Conservation (phyloP, 2,329 filamentous ascomycete species). For the Emericellopsis cladophorae region DNA sequence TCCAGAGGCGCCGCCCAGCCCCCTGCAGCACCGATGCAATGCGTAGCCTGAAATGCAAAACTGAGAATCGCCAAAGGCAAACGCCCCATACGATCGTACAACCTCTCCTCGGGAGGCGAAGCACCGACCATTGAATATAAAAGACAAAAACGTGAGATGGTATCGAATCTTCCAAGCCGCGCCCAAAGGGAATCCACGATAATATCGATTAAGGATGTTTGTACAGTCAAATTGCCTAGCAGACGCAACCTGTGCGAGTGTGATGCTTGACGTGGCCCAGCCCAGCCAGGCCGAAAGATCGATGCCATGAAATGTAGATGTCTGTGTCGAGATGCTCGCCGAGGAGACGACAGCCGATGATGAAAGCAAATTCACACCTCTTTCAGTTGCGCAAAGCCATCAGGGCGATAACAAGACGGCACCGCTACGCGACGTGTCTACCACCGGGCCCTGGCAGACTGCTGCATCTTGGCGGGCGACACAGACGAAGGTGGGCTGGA, state of each 20-base stretch:
- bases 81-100: slow-evolving; percentile 29
- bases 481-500: slow-evolving; percentile 73
- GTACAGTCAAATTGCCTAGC: slow-evolving; percentile 19
- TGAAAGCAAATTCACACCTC: slow-evolving; percentile 19
- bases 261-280: slow-evolving; percentile 11
- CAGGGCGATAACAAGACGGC: slow-evolving; percentile 10
- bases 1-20: slow-evolving; percentile 1
- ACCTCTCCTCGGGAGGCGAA: slow-evolving; percentile 18
- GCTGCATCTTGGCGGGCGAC: slow-evolving; percentile 49
- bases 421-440: slow-evolving; percentile 18
- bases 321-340: not conserved
- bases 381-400: slow-evolving; percentile 17
- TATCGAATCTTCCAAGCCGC: slow-evolving; percentile 31
- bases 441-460: slow-evolving; percentile 40
- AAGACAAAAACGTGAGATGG: slow-evolving; percentile 24
- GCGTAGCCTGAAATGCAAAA: slow-evolving; percentile 32
- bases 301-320: slow-evolving; percentile 21
- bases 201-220: slow-evolving; percentile 31
- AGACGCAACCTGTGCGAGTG: too few species aligned
- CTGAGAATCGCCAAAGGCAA: slow-evolving; percentile 12
- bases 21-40: slow-evolving; percentile 31
- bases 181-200: slow-evolving; percentile 20
- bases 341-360: slow-evolving; percentile 20
- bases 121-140: slow-evolving; percentile 12
- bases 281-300: slow-evolving; percentile 22